Conservation (phyloP, 345 rosid genomes). For the Trapa bicornis region DNA sequence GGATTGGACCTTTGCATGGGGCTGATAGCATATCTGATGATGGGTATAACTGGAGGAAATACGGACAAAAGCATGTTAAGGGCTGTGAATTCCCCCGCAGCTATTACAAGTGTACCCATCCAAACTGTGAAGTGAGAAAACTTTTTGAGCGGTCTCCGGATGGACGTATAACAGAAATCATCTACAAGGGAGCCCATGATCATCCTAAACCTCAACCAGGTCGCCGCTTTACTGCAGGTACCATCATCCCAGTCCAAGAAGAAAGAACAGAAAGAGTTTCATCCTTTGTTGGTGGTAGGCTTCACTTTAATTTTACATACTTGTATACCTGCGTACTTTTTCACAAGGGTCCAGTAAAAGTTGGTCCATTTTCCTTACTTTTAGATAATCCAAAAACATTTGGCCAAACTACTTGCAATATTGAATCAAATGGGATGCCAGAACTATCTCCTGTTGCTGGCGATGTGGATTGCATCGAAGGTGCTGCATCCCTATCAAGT, state of each 20-base stretch:
- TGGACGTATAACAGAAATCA: conserved; percentile 80
- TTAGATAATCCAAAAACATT: conserved; percentile 46
- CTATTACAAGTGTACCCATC: conserved; percentile 97
- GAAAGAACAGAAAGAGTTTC: conserved; percentile 52
- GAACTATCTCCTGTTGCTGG: conserved; percentile 43
- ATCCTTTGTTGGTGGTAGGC: conserved; percentile 42
- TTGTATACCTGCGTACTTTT: background rate
- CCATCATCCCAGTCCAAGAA: conserved; percentile 50
- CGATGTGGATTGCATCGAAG: conserved; percentile 50
- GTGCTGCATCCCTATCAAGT: conserved; percentile 12
- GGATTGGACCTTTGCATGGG: conserved; percentile 28
- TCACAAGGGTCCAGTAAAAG: background rate
- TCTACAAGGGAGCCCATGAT: conserved; percentile 91
- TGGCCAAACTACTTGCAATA: conserved; percentile 32
- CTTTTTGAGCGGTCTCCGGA: conserved; percentile 87
- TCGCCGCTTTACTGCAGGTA: conserved; percentile 56
- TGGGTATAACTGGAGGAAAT: conserved; percentile 98
- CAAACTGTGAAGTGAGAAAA: conserved; percentile 95
- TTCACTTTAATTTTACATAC: background rate
- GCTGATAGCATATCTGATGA: conserved; percentile 44
- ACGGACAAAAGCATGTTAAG: conserved; percentile 96
- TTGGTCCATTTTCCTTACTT: conserved; percentile 12
- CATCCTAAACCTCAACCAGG: conserved; percentile 95
- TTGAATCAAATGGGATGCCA: conserved; percentile 38
- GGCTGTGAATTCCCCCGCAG: conserved; percentile 98